Base-by-base conservation (phyloP, 2,329 filamentous ascomycete genomes). In the Neodidymelliopsis sp. region DNA sequence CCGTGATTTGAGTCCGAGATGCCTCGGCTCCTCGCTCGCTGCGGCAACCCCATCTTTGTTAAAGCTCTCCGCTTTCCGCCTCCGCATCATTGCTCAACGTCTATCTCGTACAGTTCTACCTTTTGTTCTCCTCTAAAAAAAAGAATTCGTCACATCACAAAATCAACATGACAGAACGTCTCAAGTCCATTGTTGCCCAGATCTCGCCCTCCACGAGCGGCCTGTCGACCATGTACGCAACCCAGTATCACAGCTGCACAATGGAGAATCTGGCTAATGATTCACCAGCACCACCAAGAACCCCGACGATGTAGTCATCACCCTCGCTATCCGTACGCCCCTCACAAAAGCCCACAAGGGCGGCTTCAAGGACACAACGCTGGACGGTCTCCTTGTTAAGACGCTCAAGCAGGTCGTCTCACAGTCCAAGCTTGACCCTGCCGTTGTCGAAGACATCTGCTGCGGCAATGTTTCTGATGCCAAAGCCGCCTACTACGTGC, bases 301-400 rank as follows among this genome's bases (percentile, higher is more conserved):
- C 75, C 85, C 92, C 62, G 93, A 97, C 73, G 94, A 99, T 79
- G 83, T 99, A 44, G 94, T 99, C 72, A 96, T 97, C 70, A 99
- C 94, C 6, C 84, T 95, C 49, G 93, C 93, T 20, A 80, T 92
- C 66, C 89, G 94, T 47, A 97, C 93, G 20, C 91, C 94, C 0
- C 82, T 99, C 55, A 82, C 88, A 70, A 97, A 97, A 79, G 91
- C 84, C 41, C 82, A 82, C 73, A 97, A 96, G 82, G 93, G 94
- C 59, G 91, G 91, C 30, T 89, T 99, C 81, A 97, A 97, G 80
- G 93, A 99, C 74, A 95, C 91, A 5, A 83, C 83, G 29, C 84
- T 97, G 56, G 94, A 99, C 74, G 93, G 87, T 75, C 80, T 99
- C 48, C 74, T 96, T 53, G 91, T 91, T 71, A 85, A 91, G 51